A percentile compares a stretch with the other conserved stretches of the same genome.
Conservation (phyloP, 1,284 basidiomycete species). For the Cystobasidiaceae sp. region DNA sequence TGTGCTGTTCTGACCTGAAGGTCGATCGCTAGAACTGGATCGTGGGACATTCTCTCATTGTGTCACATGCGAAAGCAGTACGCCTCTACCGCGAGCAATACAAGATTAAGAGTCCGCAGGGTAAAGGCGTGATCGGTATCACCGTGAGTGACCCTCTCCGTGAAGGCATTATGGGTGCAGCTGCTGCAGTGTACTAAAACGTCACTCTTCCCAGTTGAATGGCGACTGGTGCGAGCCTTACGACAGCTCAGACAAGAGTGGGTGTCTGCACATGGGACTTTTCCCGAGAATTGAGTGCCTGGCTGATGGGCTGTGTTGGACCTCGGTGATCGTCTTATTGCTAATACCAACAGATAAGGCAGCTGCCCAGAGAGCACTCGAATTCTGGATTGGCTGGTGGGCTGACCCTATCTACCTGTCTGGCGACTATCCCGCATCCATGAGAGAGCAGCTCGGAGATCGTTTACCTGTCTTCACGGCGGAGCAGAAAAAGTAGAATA, state of each 20-base stretch:
- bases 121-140: conserved; percentile 64
- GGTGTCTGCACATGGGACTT: no score
- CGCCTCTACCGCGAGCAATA: conserved; percentile 62
- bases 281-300: no score
- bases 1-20: neutral
- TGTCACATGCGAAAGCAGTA: conserved; percentile 63
- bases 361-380: conserved; percentile 47
- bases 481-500: conserved; percentile 53
- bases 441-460: conserved; percentile 59
- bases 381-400: conserved; percentile 29
- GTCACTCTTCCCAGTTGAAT: conserved; percentile 51
- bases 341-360: conserved; percentile 55
- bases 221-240: conserved; percentile 66
- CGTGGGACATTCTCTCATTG: conserved; percentile 62
- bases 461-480: conserved; percentile 62
- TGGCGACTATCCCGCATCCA: conserved; percentile 59
- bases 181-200: neutral
- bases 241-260: conserved; percentile 49
- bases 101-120: conserved; percentile 48
- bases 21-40: conserved; percentile 55
- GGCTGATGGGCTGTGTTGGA: no score
- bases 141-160: conserved; percentile 46
- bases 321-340: no score
- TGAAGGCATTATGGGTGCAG: neutral
- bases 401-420: conserved; percentile 30